These are phyloP conservation scores for Aspergillus pseudoviridinutans DNA, from an alignment of 2,329 filamentous ascomycete species.

Conservation along the genomic window DNA sequence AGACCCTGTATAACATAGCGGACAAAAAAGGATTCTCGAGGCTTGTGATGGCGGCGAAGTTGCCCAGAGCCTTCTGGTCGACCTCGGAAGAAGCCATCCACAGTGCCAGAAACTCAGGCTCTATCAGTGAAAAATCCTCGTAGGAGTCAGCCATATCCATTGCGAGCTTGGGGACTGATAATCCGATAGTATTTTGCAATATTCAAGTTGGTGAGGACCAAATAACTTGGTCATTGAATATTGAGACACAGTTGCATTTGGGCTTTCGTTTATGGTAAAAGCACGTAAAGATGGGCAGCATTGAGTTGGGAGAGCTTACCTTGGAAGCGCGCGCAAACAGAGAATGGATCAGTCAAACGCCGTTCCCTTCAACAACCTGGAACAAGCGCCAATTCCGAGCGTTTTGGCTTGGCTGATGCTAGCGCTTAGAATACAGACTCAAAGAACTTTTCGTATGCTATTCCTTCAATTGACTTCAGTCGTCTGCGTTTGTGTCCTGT, in stretches of 20 bases:
- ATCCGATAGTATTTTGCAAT: not conserved
- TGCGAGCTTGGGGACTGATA: not conserved
- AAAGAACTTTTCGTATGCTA: not conserved
- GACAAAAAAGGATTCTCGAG: conserved; percentile 72
- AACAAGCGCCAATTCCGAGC: conserved; percentile 15
- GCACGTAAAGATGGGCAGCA: conserved; percentile 12
- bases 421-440: not conserved
- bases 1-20: conserved; percentile 77
- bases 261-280: not conserved
- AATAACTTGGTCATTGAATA: not conserved
- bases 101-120: conserved; percentile 31
- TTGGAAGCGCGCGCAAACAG: conserved; percentile 25
- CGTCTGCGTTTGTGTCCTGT: not conserved
- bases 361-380: conserved; percentile 26
- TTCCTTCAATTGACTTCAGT: not conserved
- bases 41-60: conserved; percentile 76
- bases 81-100: conserved; percentile 94
- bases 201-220: not conserved
- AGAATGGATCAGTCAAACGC: conserved; percentile 17
- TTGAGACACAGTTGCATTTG: not conserved
- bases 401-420: conserved; percentile 8
- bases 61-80: conserved; percentile 94
- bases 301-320: conserved; percentile 23
- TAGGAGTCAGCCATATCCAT: conserved; percentile 27
- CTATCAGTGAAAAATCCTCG: conserved; percentile 26